Conservation (phyloP, 2,329 filamentous ascomycete species). For the Colletotrichum sp. region DNA sequence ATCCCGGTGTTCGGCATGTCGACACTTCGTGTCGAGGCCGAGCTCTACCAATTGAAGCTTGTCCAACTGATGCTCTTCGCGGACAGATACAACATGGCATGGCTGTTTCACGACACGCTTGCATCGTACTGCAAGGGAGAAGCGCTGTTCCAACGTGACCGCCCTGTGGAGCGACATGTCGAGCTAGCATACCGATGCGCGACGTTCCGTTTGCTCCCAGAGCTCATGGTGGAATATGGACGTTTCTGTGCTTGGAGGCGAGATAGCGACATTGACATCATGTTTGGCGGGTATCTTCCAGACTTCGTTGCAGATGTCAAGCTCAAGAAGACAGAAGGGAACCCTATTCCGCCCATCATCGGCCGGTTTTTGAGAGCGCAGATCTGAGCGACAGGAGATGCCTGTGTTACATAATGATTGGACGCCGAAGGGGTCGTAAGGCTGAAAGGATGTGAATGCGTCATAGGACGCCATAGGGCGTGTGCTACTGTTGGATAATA, state of each 20-base stretch:
- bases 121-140: background rate
- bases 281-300: background rate
- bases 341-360: background rate
- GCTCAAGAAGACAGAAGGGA: background rate
- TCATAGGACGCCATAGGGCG: too few relatives aligned
- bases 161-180: background rate
- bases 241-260: background rate
- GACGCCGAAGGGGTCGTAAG: background rate
- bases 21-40: background rate
- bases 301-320: background rate
- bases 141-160: background rate
- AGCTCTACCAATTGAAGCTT: background rate
- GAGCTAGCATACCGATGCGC: background rate
- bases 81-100: background rate
- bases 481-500: background rate
- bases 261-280: background rate
- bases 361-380: background rate
- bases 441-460: background rate
- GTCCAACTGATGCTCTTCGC: background rate
- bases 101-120: background rate
- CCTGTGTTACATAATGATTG: background rate
- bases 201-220: background rate
- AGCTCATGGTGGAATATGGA: background rate
- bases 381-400: background rate
- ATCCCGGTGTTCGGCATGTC: constrained; percentile 6